Evolutionary conservation across 2,329 filamentous ascomycete species (phyloP), one percentile per base, ranked within the genome.

Genomic region (Apiospora arundinis): DNA sequence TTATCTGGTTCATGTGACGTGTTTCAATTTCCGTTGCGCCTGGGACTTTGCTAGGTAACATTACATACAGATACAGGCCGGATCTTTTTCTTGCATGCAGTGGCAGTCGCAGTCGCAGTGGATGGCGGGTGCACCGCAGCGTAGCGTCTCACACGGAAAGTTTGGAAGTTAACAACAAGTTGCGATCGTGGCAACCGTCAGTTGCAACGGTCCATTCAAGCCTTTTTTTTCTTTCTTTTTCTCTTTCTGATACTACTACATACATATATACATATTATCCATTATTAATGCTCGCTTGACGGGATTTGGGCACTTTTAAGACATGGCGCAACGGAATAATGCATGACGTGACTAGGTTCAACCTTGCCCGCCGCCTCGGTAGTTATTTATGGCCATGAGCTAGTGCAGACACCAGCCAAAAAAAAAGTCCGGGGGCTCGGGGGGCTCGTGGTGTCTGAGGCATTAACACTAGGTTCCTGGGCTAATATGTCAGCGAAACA

Each of bases 1-100:
- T 63, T 40, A 9, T 40, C 28, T 63, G 56, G 56, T 63, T 63
- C 28, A 63, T 63, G 56, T 63, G 56, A 63, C 56, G 56, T 63
- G 56, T 63, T 60, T 60, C 52, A 60, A 60, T 60, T 60, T 60
- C 52, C 52, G 7, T 21, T 60, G 52, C 52, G 18, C 21, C 52
- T 60, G 7, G 52, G 25, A 18, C 49, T 56, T 6, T 25, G 28
- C 52, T 37, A 37, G 52, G 52, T 60, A 32, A 37, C 28, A 32
- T 60, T 60, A 37, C 52, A 60, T 37, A 16, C 42, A 45, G 11
- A 32, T 32, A 32, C 32, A 32, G 32, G 52, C 52, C 52, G 52
- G 52, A 37, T 37, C 52, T 60, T 60, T 52, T 60, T 60, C 28
- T 60, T 60, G 52, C 52, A 37, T 60, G 52, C 52, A 60, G 28